A percentile compares a stretch with the other conserved stretches of the same genome.
phyloP scores from a whole-genome alignment of 768 basidiomycete genomes.

The Leccinum broughii region DNA sequence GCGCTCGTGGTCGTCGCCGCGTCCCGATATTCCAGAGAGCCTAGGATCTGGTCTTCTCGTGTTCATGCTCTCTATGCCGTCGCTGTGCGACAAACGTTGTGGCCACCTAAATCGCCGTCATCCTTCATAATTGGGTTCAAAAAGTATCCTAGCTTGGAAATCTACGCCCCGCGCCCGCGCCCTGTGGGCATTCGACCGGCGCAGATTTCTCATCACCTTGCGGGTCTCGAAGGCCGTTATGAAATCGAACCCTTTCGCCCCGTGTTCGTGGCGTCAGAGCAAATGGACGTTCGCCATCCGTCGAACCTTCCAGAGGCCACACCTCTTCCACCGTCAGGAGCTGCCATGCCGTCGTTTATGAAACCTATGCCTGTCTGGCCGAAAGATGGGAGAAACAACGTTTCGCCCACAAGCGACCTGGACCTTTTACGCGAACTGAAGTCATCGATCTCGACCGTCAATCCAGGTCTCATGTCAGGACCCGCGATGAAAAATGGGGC shows the following conservation, averaged over 20 bases:
- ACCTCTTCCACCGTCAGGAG: constrained; percentile 25
- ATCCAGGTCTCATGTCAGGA: constrained; percentile 27
- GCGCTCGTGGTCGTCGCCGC: constrained; percentile 46
- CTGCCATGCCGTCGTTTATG: constrained; percentile 20
- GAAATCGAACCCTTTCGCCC: constrained; percentile 49
- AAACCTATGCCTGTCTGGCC: constrained; percentile 16
- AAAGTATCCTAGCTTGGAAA: constrained; percentile 36
- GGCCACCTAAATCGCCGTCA: constrained; percentile 31
- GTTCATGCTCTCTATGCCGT: constrained; percentile 46
- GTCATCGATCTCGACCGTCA: constrained; percentile 33
- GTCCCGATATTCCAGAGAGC: constrained; percentile 44
- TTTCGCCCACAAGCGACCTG: constrained; percentile 12
- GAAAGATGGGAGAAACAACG: constrained; percentile 1
- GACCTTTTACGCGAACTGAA: constrained; percentile 10
- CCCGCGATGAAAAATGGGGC: constrained; percentile 8
- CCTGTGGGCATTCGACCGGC: constrained; percentile 41
- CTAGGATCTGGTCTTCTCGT: constrained; percentile 51
- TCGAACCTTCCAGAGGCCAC: constrained; percentile 27
- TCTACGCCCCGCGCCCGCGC: constrained; percentile 46
- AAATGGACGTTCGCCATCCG: constrained; percentile 17
- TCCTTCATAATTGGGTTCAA: constrained; percentile 36
- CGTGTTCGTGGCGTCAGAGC: constrained; percentile 21
- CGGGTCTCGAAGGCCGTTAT: constrained; percentile 44
- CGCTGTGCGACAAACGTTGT: constrained; percentile 29
- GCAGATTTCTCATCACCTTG: constrained; percentile 33